Evolutionary conservation across 441 rosid genomes (phyloP).

Genomic region (Populus hybrid): DNA sequence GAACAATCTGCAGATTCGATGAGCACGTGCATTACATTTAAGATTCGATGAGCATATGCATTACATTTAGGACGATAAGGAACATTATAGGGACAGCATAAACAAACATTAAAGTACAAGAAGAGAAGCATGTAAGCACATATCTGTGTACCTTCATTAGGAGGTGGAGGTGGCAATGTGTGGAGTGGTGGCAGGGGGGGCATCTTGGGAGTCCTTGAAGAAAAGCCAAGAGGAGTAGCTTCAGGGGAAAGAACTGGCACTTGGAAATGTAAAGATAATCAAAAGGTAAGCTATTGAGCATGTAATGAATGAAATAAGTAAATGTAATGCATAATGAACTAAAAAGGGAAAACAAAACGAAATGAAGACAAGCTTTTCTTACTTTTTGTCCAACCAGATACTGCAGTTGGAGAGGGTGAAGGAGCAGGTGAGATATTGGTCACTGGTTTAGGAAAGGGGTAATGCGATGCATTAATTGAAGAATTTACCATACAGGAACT

Average conservation of each 20-base stretch:
- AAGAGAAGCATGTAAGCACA: constrained; percentile 12
- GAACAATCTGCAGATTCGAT: constrained; percentile 66
- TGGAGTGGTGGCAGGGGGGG: constrained; percentile 55
- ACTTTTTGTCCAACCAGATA: constrained; percentile 44
- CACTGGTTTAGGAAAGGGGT: constrained; percentile 37
- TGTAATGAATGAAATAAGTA: constrained; percentile 11
- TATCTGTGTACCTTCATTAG: constrained; percentile 62
- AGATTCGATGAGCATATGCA: too few species aligned
- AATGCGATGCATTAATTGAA: constrained; percentile 36
- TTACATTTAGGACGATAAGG: not conserved
- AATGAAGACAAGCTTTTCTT: constrained; percentile 18
- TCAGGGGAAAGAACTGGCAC: constrained; percentile 39
- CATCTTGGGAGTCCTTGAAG: constrained; percentile 53
- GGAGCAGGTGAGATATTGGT: constrained; percentile 43
- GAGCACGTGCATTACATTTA: not conserved
- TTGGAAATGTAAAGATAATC: constrained; percentile 37
- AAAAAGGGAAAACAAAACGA: not conserved
- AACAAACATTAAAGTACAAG: constrained; percentile 7
- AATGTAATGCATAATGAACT: constrained; percentile 1
- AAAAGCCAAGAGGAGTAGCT: constrained; percentile 40
- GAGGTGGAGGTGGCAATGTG: constrained; percentile 94
- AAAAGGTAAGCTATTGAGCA: constrained; percentile 25
- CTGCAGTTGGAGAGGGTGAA: constrained; percentile 49
- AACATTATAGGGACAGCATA: constrained; percentile 6
- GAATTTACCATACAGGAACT: constrained; percentile 26